Base-by-base conservation (phyloP, 1,139 yeast genomes). In the Hansenula lynferdii region DNA sequence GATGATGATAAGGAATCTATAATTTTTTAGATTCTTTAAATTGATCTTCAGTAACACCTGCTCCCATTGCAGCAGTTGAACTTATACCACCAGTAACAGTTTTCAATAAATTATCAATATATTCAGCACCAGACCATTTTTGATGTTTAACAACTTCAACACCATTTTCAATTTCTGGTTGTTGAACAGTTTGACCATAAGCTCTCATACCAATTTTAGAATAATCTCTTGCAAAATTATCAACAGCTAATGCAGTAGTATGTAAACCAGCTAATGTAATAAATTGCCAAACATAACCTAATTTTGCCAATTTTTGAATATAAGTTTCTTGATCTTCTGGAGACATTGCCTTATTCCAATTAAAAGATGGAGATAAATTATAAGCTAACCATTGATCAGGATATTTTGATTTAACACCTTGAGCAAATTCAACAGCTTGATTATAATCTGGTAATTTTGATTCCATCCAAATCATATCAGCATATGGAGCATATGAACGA, bases 121-220 rank as follows among this genome's bases (percentile, higher is more conserved):
- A 92, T 65, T 86, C 96, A 30, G 98, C 98, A 61, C 98, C 98
- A 36, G 97, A 87, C 98, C 98, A 90, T 67, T 90, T 87, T 69
- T 90, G 98, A 69, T 90, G 98, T 74, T 89, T 90, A 49, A 90
- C 95, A 44, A 90, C 96, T 65, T 90, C 98, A 50, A 89, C 96
- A 51, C 89, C 94, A 48, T 73, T 72, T 57, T 82, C 87, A 62
- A 90, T 85, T 70, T 90, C 98, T 45, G 81, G 85, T 51, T 82
- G 79, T 70, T 90, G 98, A 45, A 90, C 84, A 51, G 69, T 70
- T 61, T 80, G 80, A 44, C 96, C 97, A 63, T 90, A 90, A 15
- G 97, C 97, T 69, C 81, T 85, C 98, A 90, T 90, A 56, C 97
- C 97, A 53, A 76, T 74, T 63, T 78, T 70, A 47, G 89, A 70